Evolutionary conservation across 1,284 basidiomycete species (phyloP), one percentile per base, ranked within the genome.

Genomic region (Cryptococcus jaspeensis): DNA sequence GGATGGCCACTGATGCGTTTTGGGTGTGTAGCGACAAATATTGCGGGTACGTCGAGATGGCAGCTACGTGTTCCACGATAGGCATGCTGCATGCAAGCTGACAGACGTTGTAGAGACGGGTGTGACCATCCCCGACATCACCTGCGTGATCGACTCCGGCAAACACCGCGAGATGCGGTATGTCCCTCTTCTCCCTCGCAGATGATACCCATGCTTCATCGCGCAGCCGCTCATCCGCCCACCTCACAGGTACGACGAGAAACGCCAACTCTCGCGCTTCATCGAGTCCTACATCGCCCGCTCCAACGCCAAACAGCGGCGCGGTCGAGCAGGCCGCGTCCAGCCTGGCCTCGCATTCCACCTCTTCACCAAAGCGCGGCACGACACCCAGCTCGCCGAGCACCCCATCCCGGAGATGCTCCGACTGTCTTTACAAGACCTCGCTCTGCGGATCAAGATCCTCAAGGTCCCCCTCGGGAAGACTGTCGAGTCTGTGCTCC

Each of bases 81-180:
- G 4, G 20, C 5, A 41, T n/a, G 28, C 4, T 9, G 28, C 5
- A 18, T 11, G 16, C 35, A 18, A 1, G 28, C 20, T 56, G 18
- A 22, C 23, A 2, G 22, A 42, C 37, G 88, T 90, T 64, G 86
- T 90, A 28, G 92, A 96, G 74, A 96, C 92, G 15, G 95, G 95
- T 74, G 90, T 99, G 58, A 99, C 95, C 0, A 98, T 99, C 57
- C 95, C 95, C 5, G 96, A 99, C 69, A 91, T 98, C 56, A 98
- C 95, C 2, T 95, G 93, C 67, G 96, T 99, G 13, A 94, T 99
- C 56, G 96, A 99, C 74, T 85, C 87, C 0, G 96, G 96, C 48
- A 94, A 92, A 72, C 94, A 99, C 72, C 84, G 90, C 61, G 81
- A 92, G 78, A 94, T 95, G 88, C 84, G 88, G 87, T 88, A 4